Percentiles rank a stretch among this genome's conserved stretches.
phyloP scores from a whole-genome alignment of 352 stramenopile species.

The Phytophthora sojae region DNA sequence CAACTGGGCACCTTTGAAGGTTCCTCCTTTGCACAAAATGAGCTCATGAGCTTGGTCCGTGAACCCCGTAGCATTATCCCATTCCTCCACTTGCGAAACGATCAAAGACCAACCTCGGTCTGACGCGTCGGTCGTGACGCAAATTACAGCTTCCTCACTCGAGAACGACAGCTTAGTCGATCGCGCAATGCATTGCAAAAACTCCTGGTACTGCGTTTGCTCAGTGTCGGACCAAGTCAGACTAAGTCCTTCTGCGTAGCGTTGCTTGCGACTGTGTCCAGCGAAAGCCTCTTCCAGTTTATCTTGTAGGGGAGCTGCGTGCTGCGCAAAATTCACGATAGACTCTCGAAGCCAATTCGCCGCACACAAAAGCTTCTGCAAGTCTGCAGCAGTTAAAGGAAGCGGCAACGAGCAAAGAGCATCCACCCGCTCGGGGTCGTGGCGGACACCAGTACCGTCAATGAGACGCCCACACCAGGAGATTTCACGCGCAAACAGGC shows the following conservation, averaged over 20 bases:
- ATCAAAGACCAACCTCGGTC: neutral
- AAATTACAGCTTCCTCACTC: neutral
- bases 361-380: neutral
- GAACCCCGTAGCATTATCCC: neutral
- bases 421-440: neutral
- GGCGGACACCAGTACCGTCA: neutral
- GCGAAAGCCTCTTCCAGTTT: neutral
- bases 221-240: neutral
- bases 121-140: neutral
- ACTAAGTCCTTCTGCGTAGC: neutral
- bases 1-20: neutral
- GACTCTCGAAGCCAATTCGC: neutral
- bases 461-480: neutral
- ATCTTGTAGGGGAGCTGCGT: neutral
- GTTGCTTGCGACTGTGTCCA: neutral
- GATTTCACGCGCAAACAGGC: no score
- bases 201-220: neutral
- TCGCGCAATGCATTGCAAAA: neutral
- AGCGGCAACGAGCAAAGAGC: neutral
- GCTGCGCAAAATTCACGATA: neutral
- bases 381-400: neutral
- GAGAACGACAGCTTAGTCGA: neutral
- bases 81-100: neutral
- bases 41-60: neutral
- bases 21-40: neutral